phyloP scores from a whole-genome alignment of 768 basidiomycete genomes.

The Lactifluus pinguis region DNA sequence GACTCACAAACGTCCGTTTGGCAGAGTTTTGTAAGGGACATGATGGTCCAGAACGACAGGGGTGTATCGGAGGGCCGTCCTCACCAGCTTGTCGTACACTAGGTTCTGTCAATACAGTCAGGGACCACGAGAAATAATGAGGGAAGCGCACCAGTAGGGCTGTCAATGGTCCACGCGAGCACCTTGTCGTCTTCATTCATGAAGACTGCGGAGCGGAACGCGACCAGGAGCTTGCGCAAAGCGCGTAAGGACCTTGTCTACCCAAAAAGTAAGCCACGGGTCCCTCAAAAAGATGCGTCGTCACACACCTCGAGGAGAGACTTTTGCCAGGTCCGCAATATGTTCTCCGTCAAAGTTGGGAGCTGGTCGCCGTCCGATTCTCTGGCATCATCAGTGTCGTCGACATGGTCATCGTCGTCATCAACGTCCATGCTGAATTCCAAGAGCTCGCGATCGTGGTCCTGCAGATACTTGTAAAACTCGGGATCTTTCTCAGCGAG shows the following conservation, averaged over 20 bases:
- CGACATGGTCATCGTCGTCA: conserved; percentile 28
- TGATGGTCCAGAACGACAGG: conserved; percentile 85
- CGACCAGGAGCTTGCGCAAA: conserved; percentile 73
- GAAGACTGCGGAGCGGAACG: conserved; percentile 84
- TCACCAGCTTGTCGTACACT: conserved; percentile 95
- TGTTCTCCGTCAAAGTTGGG: conserved; percentile 57
- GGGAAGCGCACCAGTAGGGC: conserved; percentile 48
- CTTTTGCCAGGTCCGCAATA: conserved; percentile 81
- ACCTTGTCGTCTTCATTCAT: conserved; percentile 80
- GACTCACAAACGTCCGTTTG: conserved; percentile 80
- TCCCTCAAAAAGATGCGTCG: background rate
- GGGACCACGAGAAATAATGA: background rate
- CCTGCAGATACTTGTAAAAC: conserved; percentile 95
- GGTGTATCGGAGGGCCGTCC: conserved; percentile 80
- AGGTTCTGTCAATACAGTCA: background rate
- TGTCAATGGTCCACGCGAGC: conserved; percentile 83
- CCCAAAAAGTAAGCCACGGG: background rate
- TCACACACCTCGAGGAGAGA: conserved; percentile 65
- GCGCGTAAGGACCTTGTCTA: conserved; percentile 83
- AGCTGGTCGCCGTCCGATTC: conserved; percentile 35
- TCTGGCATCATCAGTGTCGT: conserved; percentile 38
- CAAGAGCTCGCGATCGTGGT: conserved; percentile 89
- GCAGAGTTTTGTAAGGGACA: conserved; percentile 72
- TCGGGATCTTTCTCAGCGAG: conserved; percentile 97
- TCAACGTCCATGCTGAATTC: conserved; percentile 48